phyloP scores from a whole-genome alignment of 768 basidiomycete genomes.

The Hebeloma cylindrosporum region DNA sequence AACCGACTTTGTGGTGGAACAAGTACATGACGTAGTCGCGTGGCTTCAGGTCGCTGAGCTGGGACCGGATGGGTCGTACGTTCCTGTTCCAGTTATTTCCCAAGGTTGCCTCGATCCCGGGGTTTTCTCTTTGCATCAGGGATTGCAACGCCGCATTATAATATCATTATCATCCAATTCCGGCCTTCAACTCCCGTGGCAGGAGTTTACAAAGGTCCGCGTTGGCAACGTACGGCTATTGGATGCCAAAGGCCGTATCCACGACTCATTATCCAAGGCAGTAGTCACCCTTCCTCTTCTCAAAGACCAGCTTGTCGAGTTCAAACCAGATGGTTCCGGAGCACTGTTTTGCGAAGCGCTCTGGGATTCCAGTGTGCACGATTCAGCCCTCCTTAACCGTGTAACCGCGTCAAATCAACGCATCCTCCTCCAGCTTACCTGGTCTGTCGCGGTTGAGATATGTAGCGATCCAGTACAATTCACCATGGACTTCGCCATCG shows the following conservation, averaged over 20 bases:
- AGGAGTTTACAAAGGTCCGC: slow-evolving; percentile 69
- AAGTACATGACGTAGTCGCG: slow-evolving; percentile 88
- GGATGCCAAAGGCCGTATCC: slow-evolving; percentile 78
- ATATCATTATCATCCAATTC: slow-evolving; percentile 84
- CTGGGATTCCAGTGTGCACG: slow-evolving; percentile 95
- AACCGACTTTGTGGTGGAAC: slow-evolving; percentile 85
- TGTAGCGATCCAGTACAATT: slow-evolving; percentile 89
- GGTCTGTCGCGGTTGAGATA: slow-evolving; percentile 78
- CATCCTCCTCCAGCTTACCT: slow-evolving; percentile 74
- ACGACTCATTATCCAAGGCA: slow-evolving; percentile 72
- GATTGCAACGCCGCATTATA: slow-evolving; percentile 81
- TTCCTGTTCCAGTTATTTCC: slow-evolving; percentile 79
- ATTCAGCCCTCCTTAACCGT: slow-evolving; percentile 81
- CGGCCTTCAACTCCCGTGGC: slow-evolving; percentile 88
- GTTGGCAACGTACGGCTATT: slow-evolving; percentile 84
- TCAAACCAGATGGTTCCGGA: slow-evolving; percentile 83
- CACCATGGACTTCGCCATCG: slow-evolving; percentile 80
- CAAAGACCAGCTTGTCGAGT: slow-evolving; percentile 71
- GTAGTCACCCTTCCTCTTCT: slow-evolving; percentile 73
- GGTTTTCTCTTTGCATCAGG: slow-evolving; percentile 88
- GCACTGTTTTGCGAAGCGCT: slow-evolving; percentile 64
- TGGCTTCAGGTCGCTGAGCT: slow-evolving; percentile 88
- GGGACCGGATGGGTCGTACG: slow-evolving; percentile 79
- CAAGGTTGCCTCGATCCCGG: slow-evolving; percentile 77
- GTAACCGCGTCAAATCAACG: slow-evolving; percentile 79